A percentile compares a stretch with the other conserved stretches of the same genome.
Evolutionary conservation across 1,284 basidiomycete genomes (phyloP).

Genomic region (Austroboletus novae-zelandiae): DNA sequence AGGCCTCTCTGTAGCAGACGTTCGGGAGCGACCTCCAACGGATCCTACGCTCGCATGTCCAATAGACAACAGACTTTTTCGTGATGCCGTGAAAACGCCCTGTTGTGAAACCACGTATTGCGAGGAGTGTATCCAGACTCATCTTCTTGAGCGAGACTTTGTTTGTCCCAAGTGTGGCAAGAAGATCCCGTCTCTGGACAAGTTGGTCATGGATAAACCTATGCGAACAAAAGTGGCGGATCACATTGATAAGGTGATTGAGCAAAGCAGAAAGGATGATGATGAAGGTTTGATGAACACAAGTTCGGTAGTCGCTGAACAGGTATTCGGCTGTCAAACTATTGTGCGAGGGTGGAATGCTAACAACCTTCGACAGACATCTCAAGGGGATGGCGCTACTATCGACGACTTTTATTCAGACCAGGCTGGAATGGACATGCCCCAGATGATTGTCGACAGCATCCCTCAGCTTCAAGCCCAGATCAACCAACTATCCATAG

Average conservation of each 20-base stretch:
- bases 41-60: slow-evolving; percentile 80
- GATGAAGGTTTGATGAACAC: slow-evolving; percentile 39
- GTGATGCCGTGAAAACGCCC: slow-evolving; percentile 87
- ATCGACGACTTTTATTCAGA: slow-evolving; percentile 66
- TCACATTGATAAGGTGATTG: slow-evolving; percentile 83
- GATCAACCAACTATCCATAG: slow-evolving; percentile 68
- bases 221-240: slow-evolving; percentile 73
- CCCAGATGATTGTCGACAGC: slow-evolving; percentile 66
- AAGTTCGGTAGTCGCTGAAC: slow-evolving; percentile 13
- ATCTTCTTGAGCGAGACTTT: slow-evolving; percentile 91
- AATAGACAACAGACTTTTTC: slow-evolving; percentile 86
- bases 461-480: slow-evolving; percentile 80
- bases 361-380: slow-evolving; percentile 18
- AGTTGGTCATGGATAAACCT: slow-evolving; percentile 75
- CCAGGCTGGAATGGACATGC: slow-evolving; percentile 62
- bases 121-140: slow-evolving; percentile 92
- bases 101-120: slow-evolving; percentile 91
- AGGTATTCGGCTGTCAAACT: slow-evolving; percentile 16
- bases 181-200: slow-evolving; percentile 84
- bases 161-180: slow-evolving; percentile 85
- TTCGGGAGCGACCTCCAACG: slow-evolving; percentile 79
- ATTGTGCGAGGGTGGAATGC: background rate
- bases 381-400: slow-evolving; percentile 30
- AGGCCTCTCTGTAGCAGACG: slow-evolving; percentile 78
- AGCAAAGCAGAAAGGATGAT: slow-evolving; percentile 77